Evolutionary conservation across 2,329 filamentous ascomycete species (phyloP).

Genomic region (Shiraia sp.): DNA sequence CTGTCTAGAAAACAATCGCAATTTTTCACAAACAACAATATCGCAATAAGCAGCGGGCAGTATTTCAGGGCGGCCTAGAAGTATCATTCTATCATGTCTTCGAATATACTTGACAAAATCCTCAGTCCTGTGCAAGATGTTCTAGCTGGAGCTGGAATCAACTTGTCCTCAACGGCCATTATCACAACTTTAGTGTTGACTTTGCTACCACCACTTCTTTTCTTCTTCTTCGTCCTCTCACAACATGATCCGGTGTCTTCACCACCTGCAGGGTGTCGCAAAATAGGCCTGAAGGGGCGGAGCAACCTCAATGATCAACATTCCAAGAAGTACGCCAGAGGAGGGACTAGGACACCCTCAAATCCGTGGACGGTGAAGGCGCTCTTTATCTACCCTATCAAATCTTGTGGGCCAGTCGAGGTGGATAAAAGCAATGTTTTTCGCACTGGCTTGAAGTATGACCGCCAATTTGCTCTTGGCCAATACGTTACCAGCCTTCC

Average conservation of each 20-base stretch:
- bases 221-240: slow-evolving; percentile 27
- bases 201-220: slow-evolving; percentile 22
- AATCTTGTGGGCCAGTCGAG: slow-evolving; percentile 79
- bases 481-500: slow-evolving; percentile 56
- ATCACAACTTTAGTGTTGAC: slow-evolving; percentile 15
- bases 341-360: slow-evolving; percentile 25
- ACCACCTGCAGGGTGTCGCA: slow-evolving; percentile 54
- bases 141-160: neutral
- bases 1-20: neutral
- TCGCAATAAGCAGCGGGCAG: too few species aligned
- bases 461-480: slow-evolving; percentile 82
- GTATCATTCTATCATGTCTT: slow-evolving; percentile 1
- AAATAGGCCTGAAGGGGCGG: slow-evolving; percentile 52
- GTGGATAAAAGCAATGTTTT: slow-evolving; percentile 67
- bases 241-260: slow-evolving; percentile 25
- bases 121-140: neutral
- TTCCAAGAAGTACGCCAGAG: slow-evolving; percentile 52
- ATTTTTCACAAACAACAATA: neutral
- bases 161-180: slow-evolving; percentile 14
- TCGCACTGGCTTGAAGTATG: slow-evolving; percentile 72
- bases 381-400: slow-evolving; percentile 79
- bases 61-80: neutral
- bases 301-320: slow-evolving; percentile 63
- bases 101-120: neutral
- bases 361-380: slow-evolving; percentile 61